Conservation (phyloP, 2,329 filamentous ascomycete genomes). For the Penicillium sp. region DNA sequence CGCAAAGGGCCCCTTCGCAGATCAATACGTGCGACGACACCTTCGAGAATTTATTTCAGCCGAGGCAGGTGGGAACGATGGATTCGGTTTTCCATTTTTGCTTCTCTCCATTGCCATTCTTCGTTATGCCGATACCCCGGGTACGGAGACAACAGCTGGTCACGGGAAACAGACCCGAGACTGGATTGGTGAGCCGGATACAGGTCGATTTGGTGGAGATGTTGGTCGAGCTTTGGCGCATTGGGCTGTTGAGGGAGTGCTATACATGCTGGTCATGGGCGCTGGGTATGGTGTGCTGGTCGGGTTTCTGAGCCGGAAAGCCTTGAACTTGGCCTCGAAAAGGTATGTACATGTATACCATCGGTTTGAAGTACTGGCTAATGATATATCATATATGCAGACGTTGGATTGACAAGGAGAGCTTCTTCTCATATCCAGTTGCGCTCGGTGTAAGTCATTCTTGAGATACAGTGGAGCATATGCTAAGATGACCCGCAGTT, state of each 20-base stretch:
- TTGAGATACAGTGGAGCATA: background rate
- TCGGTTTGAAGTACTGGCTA: slow-evolving; percentile 12
- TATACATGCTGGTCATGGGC: slow-evolving; percentile 59
- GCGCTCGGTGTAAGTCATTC: slow-evolving; percentile 47
- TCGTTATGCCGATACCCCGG: slow-evolving; percentile 50
- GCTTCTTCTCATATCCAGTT: slow-evolving; percentile 54
- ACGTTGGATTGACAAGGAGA: slow-evolving; percentile 58
- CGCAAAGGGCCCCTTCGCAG: slow-evolving; percentile 62
- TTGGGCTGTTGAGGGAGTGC: slow-evolving; percentile 61
- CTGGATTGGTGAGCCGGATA: slow-evolving; percentile 37
- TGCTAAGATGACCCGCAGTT: slow-evolving; percentile 39
- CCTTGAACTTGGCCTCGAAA: slow-evolving; percentile 44
- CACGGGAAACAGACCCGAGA: slow-evolving; percentile 25
- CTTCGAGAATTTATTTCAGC: slow-evolving; percentile 63
- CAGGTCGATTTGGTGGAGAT: slow-evolving; percentile 56
- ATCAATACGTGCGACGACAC: slow-evolving; percentile 59
- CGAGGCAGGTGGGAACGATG: slow-evolving; percentile 63
- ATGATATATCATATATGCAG: slow-evolving; percentile 26
- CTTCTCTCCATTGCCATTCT: slow-evolving; percentile 60
- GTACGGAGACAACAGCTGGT: slow-evolving; percentile 20
- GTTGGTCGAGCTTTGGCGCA: slow-evolving; percentile 53
- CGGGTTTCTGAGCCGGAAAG: slow-evolving; percentile 51
- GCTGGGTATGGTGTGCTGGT: slow-evolving; percentile 54
- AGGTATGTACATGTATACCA: slow-evolving; percentile 17
- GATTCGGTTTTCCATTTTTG: slow-evolving; percentile 63